Evolutionary conservation across 2,329 filamentous ascomycete genomes (phyloP), one percentile per base, ranked within the genome.

Genomic region (Xylaria sp.): DNA sequence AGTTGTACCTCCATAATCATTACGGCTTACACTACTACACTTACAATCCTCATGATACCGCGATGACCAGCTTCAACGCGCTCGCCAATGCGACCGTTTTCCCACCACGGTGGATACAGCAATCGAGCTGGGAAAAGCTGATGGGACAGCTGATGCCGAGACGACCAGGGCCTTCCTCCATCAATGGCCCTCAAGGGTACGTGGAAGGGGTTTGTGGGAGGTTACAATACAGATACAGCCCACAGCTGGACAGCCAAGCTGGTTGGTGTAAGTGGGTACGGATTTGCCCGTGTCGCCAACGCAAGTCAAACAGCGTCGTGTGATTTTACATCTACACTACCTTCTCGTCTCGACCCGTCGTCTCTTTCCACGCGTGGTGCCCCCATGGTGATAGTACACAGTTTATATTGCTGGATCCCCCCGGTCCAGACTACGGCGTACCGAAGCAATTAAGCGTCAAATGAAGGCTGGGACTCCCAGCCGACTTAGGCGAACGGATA

Each of bases 71-170:
- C 60, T 44, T 26, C 42, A 33, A 42, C 11, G 17, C 33, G 48
- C 49, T 20, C 13, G n/a, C 31, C 42, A 33, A 36, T 63, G 13
- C 23, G 17, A 40, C 59, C 54, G 33, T 56, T 31, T 42, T 44
- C 26, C 57, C 59, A 40, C 59, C 54, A 48, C 56, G 56, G 59
- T 56, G 36, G 54, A 40, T 60, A 63, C 40, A 59, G 63, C 63
- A 63, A 28, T 63, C 48, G 58, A 59, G 61, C 58, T 68, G 59
- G 58, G 62, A 53, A 59, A 46, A 66, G 68, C 68, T 70, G 66
- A 66, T 44, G 66, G 49, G 57, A 63, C 54, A 68, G 68, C 65
- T 68, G 65, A 70, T 48, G 23, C 36, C 44, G 38, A 63, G 60
- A 67, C 42, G 59, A 44, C 48, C 2, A 23, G 61, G 62, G 42